Percentiles rank a stretch among this genome's conserved stretches.
phyloP scores from a whole-genome alignment of 1,284 basidiomycete species.

The Cutaneotrichosporon cutaneum region DNA sequence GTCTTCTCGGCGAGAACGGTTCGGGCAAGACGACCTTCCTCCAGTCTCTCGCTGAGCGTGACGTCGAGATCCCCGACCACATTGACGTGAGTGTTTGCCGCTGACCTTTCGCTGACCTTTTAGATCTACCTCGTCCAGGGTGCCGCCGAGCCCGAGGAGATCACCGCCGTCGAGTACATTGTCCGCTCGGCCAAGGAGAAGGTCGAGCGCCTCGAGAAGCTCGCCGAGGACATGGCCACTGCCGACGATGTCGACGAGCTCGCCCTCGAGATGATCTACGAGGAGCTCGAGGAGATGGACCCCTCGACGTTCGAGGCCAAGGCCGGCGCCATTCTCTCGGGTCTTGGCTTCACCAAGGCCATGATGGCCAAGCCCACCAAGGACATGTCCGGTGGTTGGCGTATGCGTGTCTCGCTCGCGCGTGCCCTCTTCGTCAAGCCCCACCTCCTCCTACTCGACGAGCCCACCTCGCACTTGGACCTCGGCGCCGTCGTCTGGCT shows the following conservation, averaged over 20 bases:
- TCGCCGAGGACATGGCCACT: constrained; percentile 89
- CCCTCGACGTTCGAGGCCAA: constrained; percentile 93
- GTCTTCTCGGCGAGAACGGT: constrained; percentile 94
- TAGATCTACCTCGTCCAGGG: constrained; percentile 91
- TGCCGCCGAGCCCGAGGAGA: constrained; percentile 93
- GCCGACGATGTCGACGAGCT: constrained; percentile 87
- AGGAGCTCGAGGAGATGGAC: constrained; percentile 97
- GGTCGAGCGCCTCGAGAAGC: constrained; percentile 90
- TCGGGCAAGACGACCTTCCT: constrained; percentile 77
- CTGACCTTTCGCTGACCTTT: neutral
- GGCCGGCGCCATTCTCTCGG: constrained; percentile 92
- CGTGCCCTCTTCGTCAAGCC: constrained; percentile 95
- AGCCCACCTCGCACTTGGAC: constrained; percentile 68
- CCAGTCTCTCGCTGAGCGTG: constrained; percentile 74
- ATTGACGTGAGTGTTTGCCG: constrained; percentile 63
- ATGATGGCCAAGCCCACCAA: constrained; percentile 98
- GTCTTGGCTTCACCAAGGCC: constrained; percentile 83
- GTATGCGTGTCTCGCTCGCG: constrained; percentile 97
- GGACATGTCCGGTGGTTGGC: constrained; percentile 98
- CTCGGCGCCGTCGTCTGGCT: constrained; percentile 98
- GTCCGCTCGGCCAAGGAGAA: constrained; percentile 88
- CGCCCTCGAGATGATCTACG: constrained; percentile 83
- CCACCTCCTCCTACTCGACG: constrained; percentile 87
- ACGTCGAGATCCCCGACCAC: constrained; percentile 90
- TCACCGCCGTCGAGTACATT: constrained; percentile 96